These are phyloP conservation scores for Epichloe sp. DNA, from an alignment of 2,329 filamentous ascomycete species.

Conservation along the genomic window DNA sequence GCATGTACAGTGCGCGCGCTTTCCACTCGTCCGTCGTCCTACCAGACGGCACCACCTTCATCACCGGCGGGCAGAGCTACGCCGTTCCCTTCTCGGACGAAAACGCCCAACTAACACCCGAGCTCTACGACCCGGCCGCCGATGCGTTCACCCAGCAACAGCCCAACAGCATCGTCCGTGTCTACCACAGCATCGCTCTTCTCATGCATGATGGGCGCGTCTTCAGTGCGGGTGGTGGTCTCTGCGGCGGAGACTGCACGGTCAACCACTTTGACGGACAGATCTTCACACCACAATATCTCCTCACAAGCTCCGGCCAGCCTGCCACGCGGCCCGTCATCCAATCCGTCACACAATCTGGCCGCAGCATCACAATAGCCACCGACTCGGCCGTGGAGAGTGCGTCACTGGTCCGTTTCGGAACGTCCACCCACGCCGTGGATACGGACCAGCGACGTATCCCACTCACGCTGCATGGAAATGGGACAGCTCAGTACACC, in stretches of 20 bases:
- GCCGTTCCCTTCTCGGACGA: slow-evolving; percentile 32
- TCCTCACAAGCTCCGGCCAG: slow-evolving; percentile 32
- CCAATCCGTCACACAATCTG: not conserved
- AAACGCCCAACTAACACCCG: slow-evolving; percentile 26
- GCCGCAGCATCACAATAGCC: slow-evolving; percentile 13
- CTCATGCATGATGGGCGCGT: slow-evolving; percentile 38
- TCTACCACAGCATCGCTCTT: slow-evolving; percentile 36
- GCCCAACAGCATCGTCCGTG: slow-evolving; percentile 26
- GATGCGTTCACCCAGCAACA: slow-evolving; percentile 26
- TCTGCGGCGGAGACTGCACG: slow-evolving; percentile 33
- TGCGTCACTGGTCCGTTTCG: slow-evolving; percentile 29
- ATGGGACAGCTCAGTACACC: slow-evolving; percentile 20
- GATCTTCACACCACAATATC: slow-evolving; percentile 42
- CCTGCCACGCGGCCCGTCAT: slow-evolving; percentile 29
- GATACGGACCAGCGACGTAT: slow-evolving; percentile 46
- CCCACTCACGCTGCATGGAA: slow-evolving; percentile 20
- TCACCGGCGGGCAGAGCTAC: slow-evolving; percentile 32
- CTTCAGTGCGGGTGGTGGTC: slow-evolving; percentile 36
- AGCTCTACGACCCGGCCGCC: slow-evolving; percentile 31
- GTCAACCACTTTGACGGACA: slow-evolving; percentile 41
- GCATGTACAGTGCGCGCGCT: slow-evolving; percentile 25
- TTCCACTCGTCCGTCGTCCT: slow-evolving; percentile 35
- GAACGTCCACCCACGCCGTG: slow-evolving; percentile 39
- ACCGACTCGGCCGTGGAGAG: slow-evolving; percentile 19
- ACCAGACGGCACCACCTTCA: slow-evolving; percentile 33